Base-by-base conservation (phyloP, 192 early-diverging fungal species). In the Backusella macrospora region DNA sequence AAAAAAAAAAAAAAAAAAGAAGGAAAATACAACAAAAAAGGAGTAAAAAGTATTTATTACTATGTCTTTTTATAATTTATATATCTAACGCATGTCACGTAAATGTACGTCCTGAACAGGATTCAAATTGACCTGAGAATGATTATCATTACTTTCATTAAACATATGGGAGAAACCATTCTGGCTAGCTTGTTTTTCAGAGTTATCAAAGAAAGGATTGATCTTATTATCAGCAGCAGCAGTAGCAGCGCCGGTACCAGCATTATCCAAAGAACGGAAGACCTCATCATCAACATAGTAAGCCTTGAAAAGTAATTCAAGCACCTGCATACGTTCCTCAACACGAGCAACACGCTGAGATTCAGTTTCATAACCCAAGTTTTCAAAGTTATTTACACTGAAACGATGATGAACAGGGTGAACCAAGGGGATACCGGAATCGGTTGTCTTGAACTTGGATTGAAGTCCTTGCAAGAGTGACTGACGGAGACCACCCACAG, bases 241-340 rank as follows among this genome's bases (percentile, higher is more conserved):
- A 8, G 0, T 6, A 34, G 29, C 29, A 34, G 13, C 34, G 14
- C 9, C 10, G 4, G 52, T n/a, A 66, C 42, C 21, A 4, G 23
- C 26, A 34, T 68, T 47, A 29, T 76, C 75, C 15, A 76, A 64
- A 39, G 75, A 76, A 67, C 75, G 47, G 23, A 76, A 76, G 13
- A 76, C 75, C 26, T 76, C 75, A 55, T 76, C 75, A 66, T 76
- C 75, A 6, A 76, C 70, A 62, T 76, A 76, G 26, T 76, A 76
- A 16, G 75, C 75, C 64, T 76, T 76, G 63, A 76, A 76, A 4
- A 76, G 59, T 14, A 71, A 47, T 44, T 76, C 75, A 8, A 76
- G 48, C 18, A 71, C 39, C 39, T 76, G 75, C 75, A 76, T 76
- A 12, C 75, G 59, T 15, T 76, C 75, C 15, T 76, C 75, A 0